Conservation (phyloP, 1,139 yeast genomes). For the Debaryomycetaceae sp. region DNA sequence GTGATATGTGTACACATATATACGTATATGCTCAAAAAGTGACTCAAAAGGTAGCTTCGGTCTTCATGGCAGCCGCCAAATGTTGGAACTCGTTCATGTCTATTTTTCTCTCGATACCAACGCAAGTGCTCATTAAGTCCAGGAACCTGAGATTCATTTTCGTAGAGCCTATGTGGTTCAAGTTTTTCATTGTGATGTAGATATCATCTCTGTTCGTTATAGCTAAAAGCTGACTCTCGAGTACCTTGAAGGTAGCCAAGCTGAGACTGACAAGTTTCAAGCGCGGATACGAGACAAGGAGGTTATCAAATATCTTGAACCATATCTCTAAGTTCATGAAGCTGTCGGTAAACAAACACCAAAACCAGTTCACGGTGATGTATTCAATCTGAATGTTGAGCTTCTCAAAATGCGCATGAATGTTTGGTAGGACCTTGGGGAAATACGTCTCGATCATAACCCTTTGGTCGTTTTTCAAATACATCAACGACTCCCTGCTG, state of each 20-base stretch:
- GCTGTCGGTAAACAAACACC: slow-evolving; percentile 50
- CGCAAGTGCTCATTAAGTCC: slow-evolving; percentile 9
- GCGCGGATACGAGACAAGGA: slow-evolving; percentile 21
- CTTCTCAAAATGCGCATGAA: slow-evolving; percentile 32
- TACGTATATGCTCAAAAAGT: not conserved
- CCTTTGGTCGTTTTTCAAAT: slow-evolving; percentile 40
- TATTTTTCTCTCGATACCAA: slow-evolving; percentile 10
- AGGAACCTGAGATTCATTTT: slow-evolving; percentile 11
- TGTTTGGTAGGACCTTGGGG: slow-evolving; percentile 31
- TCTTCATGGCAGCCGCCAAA: not conserved
- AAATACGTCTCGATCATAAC: slow-evolving; percentile 21
- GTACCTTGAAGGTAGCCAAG: slow-evolving; percentile 39
- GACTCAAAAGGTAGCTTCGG: no score
- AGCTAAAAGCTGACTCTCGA: slow-evolving; percentile 30
- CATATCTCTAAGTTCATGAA: slow-evolving; percentile 51
- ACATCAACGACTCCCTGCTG: slow-evolving; percentile 37
- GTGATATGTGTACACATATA: not conserved
- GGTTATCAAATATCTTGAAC: slow-evolving; percentile 51
- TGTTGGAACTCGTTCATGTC: slow-evolving; percentile 5
- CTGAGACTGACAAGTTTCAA: slow-evolving; percentile 16
- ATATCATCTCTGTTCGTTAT: slow-evolving; percentile 33
- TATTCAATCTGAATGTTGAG: slow-evolving; percentile 47
- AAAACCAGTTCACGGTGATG: slow-evolving; percentile 58
- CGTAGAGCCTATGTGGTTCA: slow-evolving; percentile 17
- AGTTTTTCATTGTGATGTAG: slow-evolving; percentile 42